Percentiles rank a stretch among this genome's conserved stretches.
Conservation (phyloP, 163 green algal genomes). For the Dunaliella salina region DNA sequence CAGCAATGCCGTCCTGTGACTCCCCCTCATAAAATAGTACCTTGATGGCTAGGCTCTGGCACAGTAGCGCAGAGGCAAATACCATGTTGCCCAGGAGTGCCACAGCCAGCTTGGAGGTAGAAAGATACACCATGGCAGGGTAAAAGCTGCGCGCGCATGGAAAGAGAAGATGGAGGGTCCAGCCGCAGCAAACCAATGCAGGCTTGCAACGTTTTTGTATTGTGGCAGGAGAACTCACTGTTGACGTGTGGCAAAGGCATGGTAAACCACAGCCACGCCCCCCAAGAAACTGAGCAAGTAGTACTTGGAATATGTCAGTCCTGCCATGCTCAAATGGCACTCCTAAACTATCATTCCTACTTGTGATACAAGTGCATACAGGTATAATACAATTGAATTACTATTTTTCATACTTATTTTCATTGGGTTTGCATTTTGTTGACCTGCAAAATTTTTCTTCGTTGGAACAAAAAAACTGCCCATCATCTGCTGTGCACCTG, state of each 20-base stretch:
- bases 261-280: conserved; percentile 68
- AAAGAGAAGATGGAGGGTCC: neutral
- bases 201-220: neutral
- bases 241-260: conserved; percentile 83
- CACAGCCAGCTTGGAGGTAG: conserved; percentile 85
- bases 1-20: neutral
- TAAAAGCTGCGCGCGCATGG: conserved; percentile 70
- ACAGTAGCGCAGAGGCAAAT: conserved; percentile 70
- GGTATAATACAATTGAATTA: too few species aligned
- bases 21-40: conserved; percentile 22
- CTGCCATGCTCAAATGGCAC: neutral
- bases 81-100: conserved; percentile 89
- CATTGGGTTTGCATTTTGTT: too few species aligned
- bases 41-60: conserved; percentile 70
- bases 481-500: too few species aligned
- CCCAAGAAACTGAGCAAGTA: conserved; percentile 41
- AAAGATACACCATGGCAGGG: conserved; percentile 82
- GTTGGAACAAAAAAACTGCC: too few species aligned
- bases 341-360: too few species aligned
- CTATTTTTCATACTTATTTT: too few species aligned
- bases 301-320: conserved; percentile 41
- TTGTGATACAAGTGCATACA: too few species aligned
- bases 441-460: too few species aligned
- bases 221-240: conserved; percentile 62
- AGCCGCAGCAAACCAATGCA: too few species aligned